phyloP scores from a whole-genome alignment of 2,329 filamentous ascomycete genomes.

The Colletotrichum scovillei region DNA sequence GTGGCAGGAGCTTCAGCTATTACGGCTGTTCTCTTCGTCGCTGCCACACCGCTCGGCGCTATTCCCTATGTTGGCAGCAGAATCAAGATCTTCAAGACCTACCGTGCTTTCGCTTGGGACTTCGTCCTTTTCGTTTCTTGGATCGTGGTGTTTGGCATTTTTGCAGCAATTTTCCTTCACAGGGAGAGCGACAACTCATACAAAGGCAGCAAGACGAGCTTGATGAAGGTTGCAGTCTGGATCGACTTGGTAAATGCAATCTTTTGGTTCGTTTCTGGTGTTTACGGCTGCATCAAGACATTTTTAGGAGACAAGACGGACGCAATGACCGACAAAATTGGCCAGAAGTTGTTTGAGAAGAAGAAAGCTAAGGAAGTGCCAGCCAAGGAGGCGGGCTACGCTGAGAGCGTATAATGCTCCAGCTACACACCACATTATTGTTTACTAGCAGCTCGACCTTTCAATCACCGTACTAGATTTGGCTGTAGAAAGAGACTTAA shows the following conservation, averaged over 20 bases:
- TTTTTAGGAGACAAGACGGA: slow-evolving; percentile 55
- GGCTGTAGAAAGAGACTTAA: neutral
- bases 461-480: neutral
- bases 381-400: slow-evolving; percentile 42
- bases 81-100: slow-evolving; percentile 50
- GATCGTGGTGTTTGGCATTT: slow-evolving; percentile 77
- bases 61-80: slow-evolving; percentile 47
- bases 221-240: slow-evolving; percentile 80
- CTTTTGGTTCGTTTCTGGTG: slow-evolving; percentile 68
- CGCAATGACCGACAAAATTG: slow-evolving; percentile 49
- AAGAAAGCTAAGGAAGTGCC: slow-evolving; percentile 43
- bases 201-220: slow-evolving; percentile 53
- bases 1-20: slow-evolving; percentile 65
- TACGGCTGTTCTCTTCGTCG: slow-evolving; percentile 59
- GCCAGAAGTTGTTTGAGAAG: slow-evolving; percentile 51
- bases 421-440: neutral
- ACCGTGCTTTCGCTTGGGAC: slow-evolving; percentile 59
- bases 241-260: slow-evolving; percentile 75
- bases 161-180: slow-evolving; percentile 76
- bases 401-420: slow-evolving; percentile 43
- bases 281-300: slow-evolving; percentile 54
- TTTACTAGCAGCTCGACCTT: neutral
- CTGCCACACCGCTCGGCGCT: slow-evolving; percentile 49
- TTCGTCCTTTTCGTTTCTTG: slow-evolving; percentile 60
- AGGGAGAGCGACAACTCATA: slow-evolving; percentile 64